phyloP scores from a whole-genome alignment of 371 early-diverging fungal species.

The Syncephalastrum monosporum region DNA sequence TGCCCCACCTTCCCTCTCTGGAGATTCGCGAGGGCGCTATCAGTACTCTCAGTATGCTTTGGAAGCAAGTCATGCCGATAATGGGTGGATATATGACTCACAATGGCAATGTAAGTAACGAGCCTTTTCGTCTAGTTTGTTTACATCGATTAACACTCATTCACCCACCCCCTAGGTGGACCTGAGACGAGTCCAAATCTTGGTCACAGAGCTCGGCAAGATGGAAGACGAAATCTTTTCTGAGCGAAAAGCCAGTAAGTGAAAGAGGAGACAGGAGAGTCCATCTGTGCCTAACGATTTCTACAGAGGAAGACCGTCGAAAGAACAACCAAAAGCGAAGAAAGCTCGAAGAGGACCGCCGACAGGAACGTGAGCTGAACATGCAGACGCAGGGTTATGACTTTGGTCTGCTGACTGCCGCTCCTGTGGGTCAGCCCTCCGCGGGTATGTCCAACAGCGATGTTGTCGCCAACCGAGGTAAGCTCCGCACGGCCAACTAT shows the following conservation, averaged over 20 bases:
- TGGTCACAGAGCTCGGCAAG: slow-evolving; percentile 81
- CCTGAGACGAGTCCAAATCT: slow-evolving; percentile 70
- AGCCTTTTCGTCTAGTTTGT: background rate
- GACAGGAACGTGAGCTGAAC: slow-evolving; percentile 17
- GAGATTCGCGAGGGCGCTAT: slow-evolving; percentile 98
- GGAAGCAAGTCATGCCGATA: slow-evolving; percentile 73
- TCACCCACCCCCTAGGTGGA: slow-evolving; percentile 53
- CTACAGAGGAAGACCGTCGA: slow-evolving; percentile 41
- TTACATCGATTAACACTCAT: background rate
- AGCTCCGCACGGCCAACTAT: slow-evolving; percentile 36
- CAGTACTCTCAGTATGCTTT: slow-evolving; percentile 84
- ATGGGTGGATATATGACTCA: slow-evolving; percentile 89
- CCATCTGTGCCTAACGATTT: background rate
- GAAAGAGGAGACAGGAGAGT: background rate
- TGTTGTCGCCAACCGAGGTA: slow-evolving; percentile 38
- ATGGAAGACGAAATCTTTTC: slow-evolving; percentile 86
- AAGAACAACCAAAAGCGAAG: slow-evolving; percentile 38
- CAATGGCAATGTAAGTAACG: slow-evolving; percentile 61
- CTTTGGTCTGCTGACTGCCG: slow-evolving; percentile 42
- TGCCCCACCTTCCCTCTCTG: slow-evolving; percentile 97
- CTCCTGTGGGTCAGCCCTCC: slow-evolving; percentile 28
- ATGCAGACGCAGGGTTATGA: slow-evolving; percentile 29
- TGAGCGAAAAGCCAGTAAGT: slow-evolving; percentile 69
- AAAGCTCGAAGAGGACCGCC: slow-evolving; percentile 44
- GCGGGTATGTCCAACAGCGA: slow-evolving; percentile 40